phyloP scores from a whole-genome alignment of 2,329 filamentous ascomycete species.

The Talaromyces sp. region DNA sequence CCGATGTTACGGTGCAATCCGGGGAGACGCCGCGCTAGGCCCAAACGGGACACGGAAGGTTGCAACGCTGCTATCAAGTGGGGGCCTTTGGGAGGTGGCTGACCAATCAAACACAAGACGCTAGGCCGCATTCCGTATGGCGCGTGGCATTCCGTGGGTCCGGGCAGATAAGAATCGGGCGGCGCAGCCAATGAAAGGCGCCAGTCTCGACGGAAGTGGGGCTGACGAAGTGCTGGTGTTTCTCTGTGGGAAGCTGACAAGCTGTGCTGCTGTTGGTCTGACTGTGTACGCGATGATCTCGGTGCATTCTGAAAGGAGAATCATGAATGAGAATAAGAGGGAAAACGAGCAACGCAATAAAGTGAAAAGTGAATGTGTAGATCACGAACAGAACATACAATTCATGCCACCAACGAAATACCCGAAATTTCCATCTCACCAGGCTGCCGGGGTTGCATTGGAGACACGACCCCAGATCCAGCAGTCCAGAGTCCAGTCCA shows the following conservation, averaged over 20 bases:
- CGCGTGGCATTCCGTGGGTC: background rate
- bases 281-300: background rate
- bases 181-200: background rate
- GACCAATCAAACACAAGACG: background rate
- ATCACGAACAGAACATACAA: background rate
- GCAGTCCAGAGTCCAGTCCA: background rate
- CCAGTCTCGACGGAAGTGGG: background rate
- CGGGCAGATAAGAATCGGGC: conserved; percentile 6
- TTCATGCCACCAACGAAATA: background rate
- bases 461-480: conserved; percentile 9
- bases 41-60: background rate
- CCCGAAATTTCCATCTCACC: background rate
- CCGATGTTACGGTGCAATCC: conserved; percentile 8
- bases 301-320: background rate
- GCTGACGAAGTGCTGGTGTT: background rate
- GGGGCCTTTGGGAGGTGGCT: too few species aligned
- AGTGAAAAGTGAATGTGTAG: background rate
- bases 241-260: background rate
- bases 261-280: background rate
- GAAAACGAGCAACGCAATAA: background rate
- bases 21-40: background rate
- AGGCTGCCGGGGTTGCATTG: conserved; percentile 5
- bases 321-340: background rate
- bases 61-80: conserved; percentile 21
- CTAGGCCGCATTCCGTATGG: conserved; percentile 1